Conservation (phyloP, 306 rosid species). For the Crotalaria pallida region DNA sequence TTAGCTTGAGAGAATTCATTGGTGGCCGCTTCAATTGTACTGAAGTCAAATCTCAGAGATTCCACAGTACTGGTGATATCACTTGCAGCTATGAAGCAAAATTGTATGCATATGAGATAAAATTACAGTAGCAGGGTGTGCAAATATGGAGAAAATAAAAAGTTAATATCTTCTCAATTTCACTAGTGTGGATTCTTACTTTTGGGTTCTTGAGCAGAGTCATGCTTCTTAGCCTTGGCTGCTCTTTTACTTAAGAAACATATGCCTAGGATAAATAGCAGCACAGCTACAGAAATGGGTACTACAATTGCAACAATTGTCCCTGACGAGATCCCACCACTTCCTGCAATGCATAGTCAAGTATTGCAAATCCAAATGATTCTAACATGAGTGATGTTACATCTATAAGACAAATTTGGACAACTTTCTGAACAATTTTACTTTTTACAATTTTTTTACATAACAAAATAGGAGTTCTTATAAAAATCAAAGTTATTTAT, state of each 20-base stretch:
- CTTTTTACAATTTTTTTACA: no score
- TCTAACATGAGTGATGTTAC: neutral
- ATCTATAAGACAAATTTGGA: no score
- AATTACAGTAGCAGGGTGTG: neutral
- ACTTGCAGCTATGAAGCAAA: constrained; percentile 2
- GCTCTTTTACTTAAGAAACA: constrained; percentile 26
- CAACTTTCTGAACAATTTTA: no score
- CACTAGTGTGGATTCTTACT: constrained; percentile 6
- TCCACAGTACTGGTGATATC: constrained; percentile 6
- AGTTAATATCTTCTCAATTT: neutral
- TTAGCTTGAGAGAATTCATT: constrained; percentile 34
- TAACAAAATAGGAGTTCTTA: no score
- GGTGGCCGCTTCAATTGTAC: constrained; percentile 36
- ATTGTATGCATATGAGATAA: constrained; percentile 1
- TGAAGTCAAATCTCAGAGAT: constrained; percentile 39
- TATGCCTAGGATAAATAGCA: neutral
- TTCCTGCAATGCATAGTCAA: constrained; percentile 14
- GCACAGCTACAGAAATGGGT: constrained; percentile 20
- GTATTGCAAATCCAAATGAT: neutral
- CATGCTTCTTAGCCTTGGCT: constrained; percentile 17
- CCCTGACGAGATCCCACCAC: constrained; percentile 14
- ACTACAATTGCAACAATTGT: constrained; percentile 32
- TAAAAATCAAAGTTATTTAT: neutral
- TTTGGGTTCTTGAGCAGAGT: constrained; percentile 8
- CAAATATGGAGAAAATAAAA: neutral